Conservation (phyloP, 768 basidiomycete species). For the Rhizopogon vesiculosus region DNA sequence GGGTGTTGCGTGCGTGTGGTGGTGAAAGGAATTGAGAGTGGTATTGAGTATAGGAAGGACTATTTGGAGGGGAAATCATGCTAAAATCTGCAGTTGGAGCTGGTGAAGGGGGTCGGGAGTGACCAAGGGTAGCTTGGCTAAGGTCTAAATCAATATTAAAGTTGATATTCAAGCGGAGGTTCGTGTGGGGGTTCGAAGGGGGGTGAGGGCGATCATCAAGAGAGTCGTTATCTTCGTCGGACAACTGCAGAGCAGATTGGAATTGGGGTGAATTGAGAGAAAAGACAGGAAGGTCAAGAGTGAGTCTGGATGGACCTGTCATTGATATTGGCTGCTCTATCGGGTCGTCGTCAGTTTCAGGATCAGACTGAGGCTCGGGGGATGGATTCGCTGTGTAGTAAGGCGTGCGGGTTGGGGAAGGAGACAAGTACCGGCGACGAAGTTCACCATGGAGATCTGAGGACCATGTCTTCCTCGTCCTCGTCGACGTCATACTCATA, state of each 20-base stretch:
- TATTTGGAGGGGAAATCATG: conserved; percentile 38
- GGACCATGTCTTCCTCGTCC: background rate
- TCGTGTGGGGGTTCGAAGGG: conserved; percentile 18
- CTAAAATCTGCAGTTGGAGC: conserved; percentile 42
- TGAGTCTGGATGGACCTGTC: background rate
- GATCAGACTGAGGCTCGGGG: conserved; percentile 19
- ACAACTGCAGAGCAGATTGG: background rate
- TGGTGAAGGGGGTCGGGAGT: conserved; percentile 38
- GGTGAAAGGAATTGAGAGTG: conserved; percentile 24
- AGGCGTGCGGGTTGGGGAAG: conserved; percentile 21
- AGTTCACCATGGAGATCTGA: conserved; percentile 17
- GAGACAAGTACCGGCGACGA: conserved; percentile 10
- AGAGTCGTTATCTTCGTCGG: conserved; percentile 6
- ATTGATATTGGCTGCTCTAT: background rate
- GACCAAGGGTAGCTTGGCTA: conserved; percentile 3
- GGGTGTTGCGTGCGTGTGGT: conserved; percentile 17
- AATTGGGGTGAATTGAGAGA: background rate
- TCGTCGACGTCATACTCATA: conserved; percentile 4
- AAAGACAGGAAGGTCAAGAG: background rate
- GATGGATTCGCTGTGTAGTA: conserved; percentile 29
- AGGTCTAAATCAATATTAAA: background rate
- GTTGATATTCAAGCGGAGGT: conserved; percentile 18
- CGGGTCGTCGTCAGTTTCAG: background rate
- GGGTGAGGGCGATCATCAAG: conserved; percentile 24
- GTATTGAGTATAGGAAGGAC: conserved; percentile 28